Percentiles rank a stretch among this genome's conserved stretches.
These are phyloP conservation scores for Podaxis sp. DNA, from an alignment of 768 basidiomycete genomes.

Conservation along the genomic window DNA sequence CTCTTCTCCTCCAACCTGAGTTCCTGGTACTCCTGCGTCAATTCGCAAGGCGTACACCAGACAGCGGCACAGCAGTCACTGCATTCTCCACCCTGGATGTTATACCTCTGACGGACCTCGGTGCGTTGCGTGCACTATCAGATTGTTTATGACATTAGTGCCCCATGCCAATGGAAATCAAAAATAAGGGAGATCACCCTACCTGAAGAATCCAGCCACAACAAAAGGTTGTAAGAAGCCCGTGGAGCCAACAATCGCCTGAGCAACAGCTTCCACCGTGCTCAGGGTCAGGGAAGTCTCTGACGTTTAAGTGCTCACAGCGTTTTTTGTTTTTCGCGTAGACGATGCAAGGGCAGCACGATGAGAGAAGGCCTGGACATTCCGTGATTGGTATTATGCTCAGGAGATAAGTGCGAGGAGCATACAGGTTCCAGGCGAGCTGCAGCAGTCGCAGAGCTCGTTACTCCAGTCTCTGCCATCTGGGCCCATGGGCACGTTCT, in stretches of 20 bases:
- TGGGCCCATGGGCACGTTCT: conserved; percentile 25
- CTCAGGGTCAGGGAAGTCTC: conserved; percentile 35
- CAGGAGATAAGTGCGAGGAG: not conserved
- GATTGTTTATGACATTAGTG: not conserved
- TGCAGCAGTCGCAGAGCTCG: conserved; percentile 26
- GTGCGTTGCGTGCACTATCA: conserved; percentile 30
- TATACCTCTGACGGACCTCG: conserved; percentile 37
- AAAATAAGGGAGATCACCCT: not conserved
- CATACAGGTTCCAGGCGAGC: conserved; percentile 28
- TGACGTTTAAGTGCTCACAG: conserved; percentile 29
- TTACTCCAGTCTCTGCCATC: conserved; percentile 35
- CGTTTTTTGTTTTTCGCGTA: conserved; percentile 38
- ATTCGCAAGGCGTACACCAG: conserved; percentile 43
- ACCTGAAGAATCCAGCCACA: conserved; percentile 40
- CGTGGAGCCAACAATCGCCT: conserved; percentile 34
- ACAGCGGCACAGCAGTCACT: conserved; percentile 36
- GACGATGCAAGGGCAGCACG: conserved; percentile 37
- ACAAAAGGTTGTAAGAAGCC: conserved; percentile 26
- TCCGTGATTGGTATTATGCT: not conserved
- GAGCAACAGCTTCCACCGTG: conserved; percentile 26
- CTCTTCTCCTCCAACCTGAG: conserved; percentile 43
- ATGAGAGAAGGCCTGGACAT: conserved; percentile 29
- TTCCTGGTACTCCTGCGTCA: conserved; percentile 45
- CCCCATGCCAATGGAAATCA: not conserved
- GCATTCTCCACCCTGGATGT: conserved; percentile 38